These are phyloP conservation scores for Dactylonectria estremocensis DNA, from an alignment of 2,329 filamentous ascomycete genomes.

Conservation along the genomic window DNA sequence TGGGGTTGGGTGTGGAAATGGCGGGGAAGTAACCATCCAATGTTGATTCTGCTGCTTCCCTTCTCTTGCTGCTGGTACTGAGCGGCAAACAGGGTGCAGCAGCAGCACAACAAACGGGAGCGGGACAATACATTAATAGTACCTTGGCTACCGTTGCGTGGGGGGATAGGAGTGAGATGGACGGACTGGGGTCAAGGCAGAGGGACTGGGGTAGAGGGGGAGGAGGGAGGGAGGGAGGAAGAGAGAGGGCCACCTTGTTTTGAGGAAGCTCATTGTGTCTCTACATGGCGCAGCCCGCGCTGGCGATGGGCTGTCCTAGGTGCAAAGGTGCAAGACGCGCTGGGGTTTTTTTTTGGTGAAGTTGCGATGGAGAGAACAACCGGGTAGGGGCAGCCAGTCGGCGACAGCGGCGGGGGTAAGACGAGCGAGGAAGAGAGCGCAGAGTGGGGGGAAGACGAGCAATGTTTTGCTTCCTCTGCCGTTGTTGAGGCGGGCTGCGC, in stretches of 20 bases:
- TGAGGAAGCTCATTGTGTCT: constrained; percentile 61
- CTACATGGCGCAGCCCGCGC: constrained; percentile 55
- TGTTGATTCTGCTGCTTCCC: constrained; percentile 21
- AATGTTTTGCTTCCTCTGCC: constrained; percentile 21
- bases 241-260: constrained; percentile 57
- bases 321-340: constrained; percentile 15
- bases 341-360: not conserved
- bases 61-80: constrained; percentile 21
- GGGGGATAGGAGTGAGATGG: constrained; percentile 1
- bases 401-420: constrained; percentile 19
- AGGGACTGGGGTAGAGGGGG: constrained; percentile 2
- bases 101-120: constrained; percentile 9
- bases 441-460: constrained; percentile 14
- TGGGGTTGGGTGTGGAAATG: constrained; percentile 49
- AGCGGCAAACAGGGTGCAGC: constrained; percentile 21
- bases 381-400: constrained; percentile 20
- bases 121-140: constrained; percentile 2
- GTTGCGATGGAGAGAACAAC: constrained; percentile 19
- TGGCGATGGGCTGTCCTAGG: constrained; percentile 32
- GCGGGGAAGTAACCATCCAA: constrained; percentile 49
- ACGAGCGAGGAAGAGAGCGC: constrained; percentile 16
- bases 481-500: constrained; percentile 13
- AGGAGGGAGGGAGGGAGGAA: constrained; percentile 20
- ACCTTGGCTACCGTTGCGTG: constrained; percentile 1
- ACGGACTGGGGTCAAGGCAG: too few relatives aligned